Percentiles rank a stretch among this genome's conserved stretches.
These are phyloP conservation scores for Phytophthora tubulina DNA, from an alignment of 352 stramenopile species.

Conservation along the genomic window DNA sequence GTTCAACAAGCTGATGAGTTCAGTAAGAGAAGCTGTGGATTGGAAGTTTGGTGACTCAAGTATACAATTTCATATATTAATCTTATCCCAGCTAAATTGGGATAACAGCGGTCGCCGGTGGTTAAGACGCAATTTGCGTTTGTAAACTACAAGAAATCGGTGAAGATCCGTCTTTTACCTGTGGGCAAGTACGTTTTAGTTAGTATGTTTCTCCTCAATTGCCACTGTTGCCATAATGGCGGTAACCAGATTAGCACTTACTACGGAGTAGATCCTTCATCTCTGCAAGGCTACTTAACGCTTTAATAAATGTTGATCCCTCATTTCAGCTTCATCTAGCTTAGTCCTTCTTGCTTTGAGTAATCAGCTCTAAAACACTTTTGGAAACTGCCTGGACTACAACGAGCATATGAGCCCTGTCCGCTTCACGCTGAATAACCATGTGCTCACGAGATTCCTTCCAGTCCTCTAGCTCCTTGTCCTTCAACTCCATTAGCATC, in stretches of 20 bases:
- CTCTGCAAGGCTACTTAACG: background rate
- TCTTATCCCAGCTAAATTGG: too few species aligned
- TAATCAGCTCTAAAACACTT: conserved; percentile 18
- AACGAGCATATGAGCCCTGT: conserved; percentile 6
- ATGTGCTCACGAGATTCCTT: conserved; percentile 7
- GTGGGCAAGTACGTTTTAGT: conserved; percentile 12
- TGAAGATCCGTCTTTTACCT: conserved; percentile 6
- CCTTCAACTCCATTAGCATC: background rate
- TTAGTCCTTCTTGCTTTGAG: conserved; percentile 10
- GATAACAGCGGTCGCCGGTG: too few species aligned
- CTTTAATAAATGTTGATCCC: background rate
- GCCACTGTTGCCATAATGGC: background rate
- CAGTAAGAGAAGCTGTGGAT: too few species aligned
- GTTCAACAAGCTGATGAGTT: conserved; percentile 22
- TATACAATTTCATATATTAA: too few species aligned
- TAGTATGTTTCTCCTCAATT: too few species aligned
- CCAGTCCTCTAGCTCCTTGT: background rate
- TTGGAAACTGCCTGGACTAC: conserved; percentile 15
- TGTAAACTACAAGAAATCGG: conserved; percentile 15
- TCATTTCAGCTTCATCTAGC: background rate
- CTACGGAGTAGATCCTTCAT: background rate
- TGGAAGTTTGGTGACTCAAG: conserved; percentile 10
- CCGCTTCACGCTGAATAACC: conserved; percentile 1
- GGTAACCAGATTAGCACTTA: conserved; percentile 12
- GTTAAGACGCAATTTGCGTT: conserved; percentile 12